A percentile compares a stretch with the other conserved stretches of the same genome.
Conservation (phyloP, 768 basidiomycete species). For the Leccinum arenicola region DNA sequence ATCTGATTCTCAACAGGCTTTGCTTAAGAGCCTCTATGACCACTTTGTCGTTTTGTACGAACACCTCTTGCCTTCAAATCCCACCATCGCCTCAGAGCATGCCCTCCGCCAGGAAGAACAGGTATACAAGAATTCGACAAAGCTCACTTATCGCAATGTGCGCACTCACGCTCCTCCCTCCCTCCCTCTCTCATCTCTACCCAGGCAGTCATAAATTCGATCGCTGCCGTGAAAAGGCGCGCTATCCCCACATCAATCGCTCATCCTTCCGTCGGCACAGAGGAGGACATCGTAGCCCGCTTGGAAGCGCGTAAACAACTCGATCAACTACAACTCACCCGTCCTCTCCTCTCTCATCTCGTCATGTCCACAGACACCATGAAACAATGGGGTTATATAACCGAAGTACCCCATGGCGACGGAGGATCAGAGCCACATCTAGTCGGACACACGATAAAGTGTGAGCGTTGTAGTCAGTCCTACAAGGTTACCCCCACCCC, state of each 20-base stretch:
- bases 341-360: conserved; percentile 51
- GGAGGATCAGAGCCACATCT: conserved; percentile 65
- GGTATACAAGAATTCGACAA: conserved; percentile 70
- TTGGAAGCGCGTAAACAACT: conserved; percentile 53
- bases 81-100: conserved; percentile 70
- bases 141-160: conserved; percentile 82
- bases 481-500: conserved; percentile 65
- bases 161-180: conserved; percentile 17
- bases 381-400: conserved; percentile 66
- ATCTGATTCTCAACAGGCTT: conserved; percentile 42
- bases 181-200: conserved; percentile 11
- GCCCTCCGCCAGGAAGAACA: conserved; percentile 80
- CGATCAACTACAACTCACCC: conserved; percentile 51
- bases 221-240: conserved; percentile 52
- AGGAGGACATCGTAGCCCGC: conserved; percentile 57
- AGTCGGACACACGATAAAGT: conserved; percentile 60
- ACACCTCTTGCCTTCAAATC: conserved; percentile 47
- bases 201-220: conserved; percentile 51
- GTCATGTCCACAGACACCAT: conserved; percentile 58
- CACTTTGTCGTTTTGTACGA: conserved; percentile 72
- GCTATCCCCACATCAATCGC: conserved; percentile 51
- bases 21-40: conserved; percentile 73
- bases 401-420: conserved; percentile 59
- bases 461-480: conserved; percentile 74
- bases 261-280: conserved; percentile 79